Evolutionary conservation across 768 basidiomycete species (phyloP), one percentile per base, ranked within the genome.

Genomic region (Austroboletus eburneus): DNA sequence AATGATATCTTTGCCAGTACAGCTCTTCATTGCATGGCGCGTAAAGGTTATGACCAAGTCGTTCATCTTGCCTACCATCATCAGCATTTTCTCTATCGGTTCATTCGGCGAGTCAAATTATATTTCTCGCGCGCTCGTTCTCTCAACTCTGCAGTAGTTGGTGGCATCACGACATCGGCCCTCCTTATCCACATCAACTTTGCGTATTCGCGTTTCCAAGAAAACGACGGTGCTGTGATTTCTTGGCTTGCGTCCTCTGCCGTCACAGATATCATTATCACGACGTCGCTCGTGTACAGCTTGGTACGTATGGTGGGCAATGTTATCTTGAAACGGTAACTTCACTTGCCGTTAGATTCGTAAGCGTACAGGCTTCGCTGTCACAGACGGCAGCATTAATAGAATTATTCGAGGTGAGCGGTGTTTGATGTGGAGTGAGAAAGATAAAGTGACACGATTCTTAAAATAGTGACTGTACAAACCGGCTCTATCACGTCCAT

Each of bases 11-110:
- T 49, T 65, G 5, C 52, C 69, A 12, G 75, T 76, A 6, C 76
- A 78, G 43, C 48, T 71, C 5, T 79, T 78, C 54, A 76, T 75
- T 38, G 72, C 73, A 5, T 72, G 70, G 69, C 61, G 72, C 20
- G 67, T 73, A 17, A 67, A 63, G 21, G 54, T 71, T 12, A 50
- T 73, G 41, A 69, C 63, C 6, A 54, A 48, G 37, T 69, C 64
- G 43, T 51, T 33, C 3, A 40, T 57, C n/a, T 35, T 65, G 8
- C 64, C 64, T 20, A 37, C 27, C 10, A 33, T 67, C 24, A 65
- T 73, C 32, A 4, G 18, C 35, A 21, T 48, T 14, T 25, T 58
- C 3, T 47, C 52, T 4, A 8, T 51, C 3, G 16, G 29, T 0
- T 35, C 57, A 5, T 49, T 58, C 13, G 6, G 57, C 55, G 18